Evolutionary conservation across 148 eudicot species (phyloP).

Genomic region (Fagopyrum homotropicum): DNA sequence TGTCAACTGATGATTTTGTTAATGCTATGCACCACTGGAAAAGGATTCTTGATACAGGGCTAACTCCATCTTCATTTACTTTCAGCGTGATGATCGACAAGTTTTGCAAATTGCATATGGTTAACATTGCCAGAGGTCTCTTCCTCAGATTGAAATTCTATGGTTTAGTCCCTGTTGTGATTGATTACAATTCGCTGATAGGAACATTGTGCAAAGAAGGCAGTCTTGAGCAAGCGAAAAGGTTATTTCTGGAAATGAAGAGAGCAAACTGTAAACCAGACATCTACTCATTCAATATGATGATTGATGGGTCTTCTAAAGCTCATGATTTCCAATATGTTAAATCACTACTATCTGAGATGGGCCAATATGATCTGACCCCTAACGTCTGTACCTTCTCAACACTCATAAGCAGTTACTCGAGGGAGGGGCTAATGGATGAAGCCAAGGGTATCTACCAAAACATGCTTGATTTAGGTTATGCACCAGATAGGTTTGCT

Average conservation of each 20-base stretch:
- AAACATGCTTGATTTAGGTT: conserved; percentile 48
- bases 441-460: conserved; percentile 55
- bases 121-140: conserved; percentile 70
- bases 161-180: conserved; percentile 35
- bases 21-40: conserved; percentile 57
- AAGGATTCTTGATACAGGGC: conserved; percentile 24
- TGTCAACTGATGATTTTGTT: conserved; percentile 34
- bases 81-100: conserved; percentile 52
- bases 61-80: conserved; percentile 36
- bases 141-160: conserved; percentile 37
- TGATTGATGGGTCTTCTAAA: conserved; percentile 45
- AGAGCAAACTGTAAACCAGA: conserved; percentile 39
- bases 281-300: conserved; percentile 40
- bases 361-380: conserved; percentile 50
- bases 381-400: conserved; percentile 52
- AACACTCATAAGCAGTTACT: conserved; percentile 40
- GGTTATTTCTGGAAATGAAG: conserved; percentile 49
- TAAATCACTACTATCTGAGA: conserved; percentile 36
- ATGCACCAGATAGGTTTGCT: conserved; percentile 33
- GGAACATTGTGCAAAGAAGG: conserved; percentile 50
- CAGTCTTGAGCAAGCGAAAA: conserved; percentile 55
- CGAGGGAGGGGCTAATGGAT: conserved; percentile 47
- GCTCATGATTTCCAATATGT: conserved; percentile 51
- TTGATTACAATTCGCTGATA: conserved; percentile 53
- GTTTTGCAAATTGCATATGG: conserved; percentile 52